Evolutionary conservation across 768 basidiomycete species (phyloP).

Genomic region (Suillus plorans): DNA sequence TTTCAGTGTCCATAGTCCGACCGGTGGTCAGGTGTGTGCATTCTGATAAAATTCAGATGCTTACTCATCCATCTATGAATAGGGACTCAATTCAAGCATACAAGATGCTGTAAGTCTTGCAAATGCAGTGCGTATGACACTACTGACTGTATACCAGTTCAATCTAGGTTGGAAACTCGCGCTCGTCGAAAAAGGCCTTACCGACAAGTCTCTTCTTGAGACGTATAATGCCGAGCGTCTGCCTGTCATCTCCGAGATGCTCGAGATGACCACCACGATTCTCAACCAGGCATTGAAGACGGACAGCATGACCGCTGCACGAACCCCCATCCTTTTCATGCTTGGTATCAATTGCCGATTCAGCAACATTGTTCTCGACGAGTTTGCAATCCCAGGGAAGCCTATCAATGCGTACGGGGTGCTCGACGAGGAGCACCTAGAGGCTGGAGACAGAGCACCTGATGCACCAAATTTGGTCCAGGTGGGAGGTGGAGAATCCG

Average conservation of each 20-base stretch:
- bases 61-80: conserved; percentile 4
- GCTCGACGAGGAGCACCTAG: conserved; percentile 12
- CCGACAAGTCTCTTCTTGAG: conserved; percentile 21
- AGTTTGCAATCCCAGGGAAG: not conserved
- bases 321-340: conserved; percentile 22
- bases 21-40: not conserved
- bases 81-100: conserved; percentile 38
- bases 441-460: conserved; percentile 12
- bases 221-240: conserved; percentile 28
- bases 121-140: not conserved
- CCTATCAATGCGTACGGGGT: conserved; percentile 7
- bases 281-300: not conserved
- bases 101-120: conserved; percentile 38
- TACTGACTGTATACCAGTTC: conserved; percentile 1
- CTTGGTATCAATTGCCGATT: conserved; percentile 27
- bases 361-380: conserved; percentile 15
- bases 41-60: not conserved
- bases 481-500: conserved; percentile 3
- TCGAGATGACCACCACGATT: conserved; percentile 23
- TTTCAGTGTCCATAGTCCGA: not conserved
- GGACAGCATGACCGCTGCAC: conserved; percentile 12
- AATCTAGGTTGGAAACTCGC: conserved; percentile 29
- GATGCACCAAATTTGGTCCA: conserved; percentile 19
- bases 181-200: conserved; percentile 22
- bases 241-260: conserved; percentile 29